Conservation (phyloP, 1,139 yeast genomes). For the Scheffersomyces quercinus region DNA sequence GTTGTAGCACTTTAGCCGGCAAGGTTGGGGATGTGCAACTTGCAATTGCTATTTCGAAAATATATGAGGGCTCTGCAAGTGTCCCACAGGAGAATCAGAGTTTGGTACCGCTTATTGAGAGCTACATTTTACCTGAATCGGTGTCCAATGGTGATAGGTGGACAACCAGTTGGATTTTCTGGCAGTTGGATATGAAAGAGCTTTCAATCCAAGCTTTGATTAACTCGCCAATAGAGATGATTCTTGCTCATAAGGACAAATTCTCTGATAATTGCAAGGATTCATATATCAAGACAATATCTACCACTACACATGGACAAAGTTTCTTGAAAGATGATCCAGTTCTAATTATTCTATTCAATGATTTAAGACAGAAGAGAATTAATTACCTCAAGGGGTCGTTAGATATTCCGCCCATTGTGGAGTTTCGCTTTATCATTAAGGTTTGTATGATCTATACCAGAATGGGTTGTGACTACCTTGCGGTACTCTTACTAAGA, state of each 20-base stretch:
- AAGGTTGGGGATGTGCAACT: constrained; percentile 68
- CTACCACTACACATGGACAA: constrained; percentile 15
- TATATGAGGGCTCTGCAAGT: constrained; percentile 40
- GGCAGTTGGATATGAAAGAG: constrained; percentile 59
- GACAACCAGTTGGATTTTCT: constrained; percentile 79
- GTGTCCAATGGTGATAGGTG: constrained; percentile 71
- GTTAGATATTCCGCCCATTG: constrained; percentile 39
- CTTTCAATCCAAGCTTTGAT: constrained; percentile 66
- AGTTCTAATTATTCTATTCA: constrained; percentile 66
- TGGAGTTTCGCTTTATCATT: constrained; percentile 63
- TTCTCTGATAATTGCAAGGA: constrained; percentile 25
- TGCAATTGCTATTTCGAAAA: constrained; percentile 79
- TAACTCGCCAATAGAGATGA: constrained; percentile 50
- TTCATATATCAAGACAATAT: constrained; percentile 16
- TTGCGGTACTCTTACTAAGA: constrained; percentile 61
- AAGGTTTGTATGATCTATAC: constrained; percentile 68
- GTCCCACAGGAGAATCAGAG: constrained; percentile 31
- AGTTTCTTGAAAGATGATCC: constrained; percentile 76
- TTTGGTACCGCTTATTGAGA: constrained; percentile 49
- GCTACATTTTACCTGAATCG: constrained; percentile 58
- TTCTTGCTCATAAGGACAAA: constrained; percentile 21
- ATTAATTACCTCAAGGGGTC: constrained; percentile 51
- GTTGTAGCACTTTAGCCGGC: constrained; percentile 68
- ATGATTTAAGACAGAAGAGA: constrained; percentile 55
- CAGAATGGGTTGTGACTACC: constrained; percentile 89